Evolutionary conservation across 441 rosid genomes (phyloP).

Genomic region (Breynia disticha): DNA sequence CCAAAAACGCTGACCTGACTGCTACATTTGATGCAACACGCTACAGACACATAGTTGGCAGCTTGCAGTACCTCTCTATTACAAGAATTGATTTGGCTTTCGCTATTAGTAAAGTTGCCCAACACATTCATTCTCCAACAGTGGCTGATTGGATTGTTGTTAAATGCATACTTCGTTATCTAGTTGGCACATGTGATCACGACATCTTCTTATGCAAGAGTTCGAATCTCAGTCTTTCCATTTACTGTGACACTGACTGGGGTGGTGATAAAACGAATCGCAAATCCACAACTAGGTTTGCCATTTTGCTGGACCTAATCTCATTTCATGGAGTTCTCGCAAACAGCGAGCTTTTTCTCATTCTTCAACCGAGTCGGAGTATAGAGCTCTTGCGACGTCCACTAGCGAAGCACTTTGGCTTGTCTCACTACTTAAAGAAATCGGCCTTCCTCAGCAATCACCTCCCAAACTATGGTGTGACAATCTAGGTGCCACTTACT

Average conservation of each 20-base stretch:
- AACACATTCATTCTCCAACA: background rate
- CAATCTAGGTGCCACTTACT: background rate
- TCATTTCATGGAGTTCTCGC: no score
- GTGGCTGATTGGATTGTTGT: background rate
- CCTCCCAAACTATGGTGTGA: background rate
- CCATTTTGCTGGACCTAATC: no score
- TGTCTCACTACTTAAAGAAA: background rate
- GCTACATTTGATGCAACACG: no score
- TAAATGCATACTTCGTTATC: background rate
- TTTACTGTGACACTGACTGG: background rate
- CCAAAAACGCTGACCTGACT: no score
- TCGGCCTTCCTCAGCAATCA: background rate
- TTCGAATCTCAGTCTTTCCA: background rate
- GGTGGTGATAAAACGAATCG: background rate
- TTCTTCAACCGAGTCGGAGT: background rate
- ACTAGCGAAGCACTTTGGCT: background rate
- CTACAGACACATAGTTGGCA: background rate
- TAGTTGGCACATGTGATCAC: background rate
- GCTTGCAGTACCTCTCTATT: background rate
- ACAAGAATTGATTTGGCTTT: background rate
- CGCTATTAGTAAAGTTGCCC: background rate
- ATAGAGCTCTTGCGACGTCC: background rate
- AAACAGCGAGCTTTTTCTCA: background rate
- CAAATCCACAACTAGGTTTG: no score
- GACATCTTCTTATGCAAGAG: background rate